These are phyloP conservation scores for Metschnikowia aberdeeniae DNA, from an alignment of 805 yeast genomes.

Conservation along the genomic window DNA sequence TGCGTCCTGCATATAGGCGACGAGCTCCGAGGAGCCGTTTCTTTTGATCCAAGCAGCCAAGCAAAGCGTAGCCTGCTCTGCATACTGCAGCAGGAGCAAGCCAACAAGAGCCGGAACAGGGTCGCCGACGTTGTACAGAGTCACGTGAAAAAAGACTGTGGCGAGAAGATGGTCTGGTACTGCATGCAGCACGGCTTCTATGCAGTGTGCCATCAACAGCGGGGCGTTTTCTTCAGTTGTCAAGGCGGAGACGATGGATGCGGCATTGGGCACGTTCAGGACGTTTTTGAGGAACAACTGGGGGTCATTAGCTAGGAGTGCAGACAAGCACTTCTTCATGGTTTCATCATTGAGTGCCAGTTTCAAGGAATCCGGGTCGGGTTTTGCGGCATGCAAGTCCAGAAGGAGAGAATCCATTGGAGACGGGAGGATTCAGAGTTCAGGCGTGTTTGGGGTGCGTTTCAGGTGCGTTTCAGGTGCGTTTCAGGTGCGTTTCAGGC, in stretches of 20 bases:
- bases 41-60: neutral
- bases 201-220: neutral
- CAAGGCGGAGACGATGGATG: neutral
- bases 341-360: neutral
- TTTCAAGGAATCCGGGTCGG: neutral
- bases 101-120: conserved; percentile 5
- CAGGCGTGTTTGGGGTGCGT: neutral
- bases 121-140: neutral
- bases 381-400: neutral
- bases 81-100: neutral
- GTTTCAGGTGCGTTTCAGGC: neutral
- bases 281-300: neutral
- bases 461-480: neutral
- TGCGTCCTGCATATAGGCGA: neutral
- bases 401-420: neutral
- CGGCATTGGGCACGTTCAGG: neutral
- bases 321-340: neutral
- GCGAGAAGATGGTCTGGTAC: conserved; percentile 1
- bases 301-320: neutral
- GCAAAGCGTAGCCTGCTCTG: neutral
- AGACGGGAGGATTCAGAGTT: neutral
- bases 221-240: neutral
- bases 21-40: neutral
- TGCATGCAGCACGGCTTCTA: neutral
- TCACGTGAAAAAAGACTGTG: conserved; percentile 4